phyloP scores from a whole-genome alignment of 2,329 filamentous ascomycete species.

The Lasiodiplodia citricola region DNA sequence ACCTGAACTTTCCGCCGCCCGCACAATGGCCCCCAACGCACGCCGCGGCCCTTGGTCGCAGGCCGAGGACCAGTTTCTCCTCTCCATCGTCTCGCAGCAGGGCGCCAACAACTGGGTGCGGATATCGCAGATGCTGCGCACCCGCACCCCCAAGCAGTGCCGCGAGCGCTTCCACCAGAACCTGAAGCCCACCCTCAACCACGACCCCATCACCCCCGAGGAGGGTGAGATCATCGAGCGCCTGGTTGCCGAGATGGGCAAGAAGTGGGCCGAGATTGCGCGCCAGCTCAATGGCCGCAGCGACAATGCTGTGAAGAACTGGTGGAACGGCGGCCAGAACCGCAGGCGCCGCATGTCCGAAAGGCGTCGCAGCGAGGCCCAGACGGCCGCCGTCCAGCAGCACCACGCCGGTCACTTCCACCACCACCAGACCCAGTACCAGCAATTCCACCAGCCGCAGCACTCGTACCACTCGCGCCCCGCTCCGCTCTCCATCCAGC shows the following conservation, averaged over 20 bases:
- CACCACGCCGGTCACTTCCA: conserved; percentile 29
- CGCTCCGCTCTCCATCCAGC: conserved; percentile 38
- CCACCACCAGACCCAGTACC: conserved; percentile 30
- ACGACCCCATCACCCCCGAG: conserved; percentile 80
- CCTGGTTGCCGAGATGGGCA: conserved; percentile 78
- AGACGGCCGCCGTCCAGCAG: conserved; percentile 30
- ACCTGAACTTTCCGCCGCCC: not conserved
- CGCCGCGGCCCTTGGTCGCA: conserved; percentile 85
- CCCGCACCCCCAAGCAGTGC: conserved; percentile 91
- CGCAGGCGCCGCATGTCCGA: conserved; percentile 61
- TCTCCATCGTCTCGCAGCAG: conserved; percentile 72
- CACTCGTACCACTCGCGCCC: conserved; percentile 25
- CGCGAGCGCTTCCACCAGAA: conserved; percentile 94
- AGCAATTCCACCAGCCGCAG: conserved; percentile 30
- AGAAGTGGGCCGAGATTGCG: conserved; percentile 93
- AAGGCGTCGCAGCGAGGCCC: conserved; percentile 30
- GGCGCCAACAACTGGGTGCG: conserved; percentile 89
- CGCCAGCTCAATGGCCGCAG: conserved; percentile 80
- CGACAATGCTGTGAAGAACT: conserved; percentile 97
- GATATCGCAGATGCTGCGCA: conserved; percentile 76
- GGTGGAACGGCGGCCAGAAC: conserved; percentile 96
- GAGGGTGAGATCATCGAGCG: conserved; percentile 75
- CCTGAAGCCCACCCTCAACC: conserved; percentile 79
- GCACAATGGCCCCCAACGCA: conserved; percentile 28
- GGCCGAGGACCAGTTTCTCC: conserved; percentile 73